Conservation (phyloP, 2,329 filamentous ascomycete species). For the Pseudocercospora cruenta region DNA sequence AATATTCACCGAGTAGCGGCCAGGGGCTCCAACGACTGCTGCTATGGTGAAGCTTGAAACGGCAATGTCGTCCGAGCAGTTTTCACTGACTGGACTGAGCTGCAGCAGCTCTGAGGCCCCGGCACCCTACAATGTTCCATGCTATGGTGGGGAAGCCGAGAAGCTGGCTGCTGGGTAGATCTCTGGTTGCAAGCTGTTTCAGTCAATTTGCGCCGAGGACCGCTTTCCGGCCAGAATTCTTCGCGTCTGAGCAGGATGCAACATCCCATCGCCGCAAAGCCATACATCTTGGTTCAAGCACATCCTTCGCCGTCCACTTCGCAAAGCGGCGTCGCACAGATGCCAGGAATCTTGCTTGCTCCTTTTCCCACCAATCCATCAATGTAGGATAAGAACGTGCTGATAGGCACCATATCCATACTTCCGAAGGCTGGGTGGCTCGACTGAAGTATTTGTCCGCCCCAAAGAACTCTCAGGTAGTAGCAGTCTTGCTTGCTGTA, state of each 20-base stretch:
- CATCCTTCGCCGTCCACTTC: constrained; percentile 2
- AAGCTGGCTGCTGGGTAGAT: not conserved
- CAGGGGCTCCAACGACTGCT: not conserved
- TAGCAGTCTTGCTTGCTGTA: constrained; percentile 54
- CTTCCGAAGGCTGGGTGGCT: constrained; percentile 69
- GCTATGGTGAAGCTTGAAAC: not conserved
- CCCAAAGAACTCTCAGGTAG: constrained; percentile 71
- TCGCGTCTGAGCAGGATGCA: not conserved
- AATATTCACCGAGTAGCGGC: not conserved
- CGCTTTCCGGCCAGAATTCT: not conserved
- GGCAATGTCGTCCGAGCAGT: not conserved
- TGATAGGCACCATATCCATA: constrained; percentile 72
- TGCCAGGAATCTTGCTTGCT: constrained; percentile 48
- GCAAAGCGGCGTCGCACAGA: constrained; percentile 33
- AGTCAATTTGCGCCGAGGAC: not conserved
- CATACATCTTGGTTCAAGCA: not conserved
- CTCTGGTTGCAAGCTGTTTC: not conserved
- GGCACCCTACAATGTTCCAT: not conserved
- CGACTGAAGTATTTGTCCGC: constrained; percentile 67
- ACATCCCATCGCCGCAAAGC: not conserved
- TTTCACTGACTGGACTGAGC: not conserved
- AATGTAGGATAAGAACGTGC: constrained; percentile 69
- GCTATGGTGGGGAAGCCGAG: not conserved
- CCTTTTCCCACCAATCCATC: constrained; percentile 67
- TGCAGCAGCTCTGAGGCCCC: not conserved